Percentiles rank a stretch among this genome's conserved stretches.
Evolutionary conservation across 2,329 filamentous ascomycete genomes (phyloP).

Genomic region (Fusarium hainanense): DNA sequence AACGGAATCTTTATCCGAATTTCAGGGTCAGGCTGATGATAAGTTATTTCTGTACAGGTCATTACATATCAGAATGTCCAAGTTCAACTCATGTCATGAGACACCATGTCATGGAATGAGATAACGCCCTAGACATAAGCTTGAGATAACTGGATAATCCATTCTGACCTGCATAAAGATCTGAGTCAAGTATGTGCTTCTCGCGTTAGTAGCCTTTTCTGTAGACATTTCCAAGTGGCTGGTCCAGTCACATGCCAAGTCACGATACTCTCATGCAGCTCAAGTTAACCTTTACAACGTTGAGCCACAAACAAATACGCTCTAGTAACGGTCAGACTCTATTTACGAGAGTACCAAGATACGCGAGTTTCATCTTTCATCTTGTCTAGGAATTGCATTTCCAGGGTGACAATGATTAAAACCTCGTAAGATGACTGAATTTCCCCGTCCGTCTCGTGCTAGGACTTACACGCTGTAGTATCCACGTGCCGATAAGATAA

Average conservation of each 20-base stretch:
- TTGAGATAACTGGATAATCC: not conserved
- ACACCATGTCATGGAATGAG: not conserved
- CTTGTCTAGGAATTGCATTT: not conserved
- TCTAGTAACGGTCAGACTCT: not conserved
- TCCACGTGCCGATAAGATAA: constrained; percentile 51
- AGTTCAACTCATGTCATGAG: not conserved
- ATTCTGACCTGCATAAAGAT: not conserved
- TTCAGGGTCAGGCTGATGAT: not conserved
- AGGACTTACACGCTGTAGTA: constrained; percentile 2
- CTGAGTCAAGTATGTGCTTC: constrained; percentile 6
- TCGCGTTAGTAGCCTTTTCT: not conserved
- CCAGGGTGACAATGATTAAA: not conserved
- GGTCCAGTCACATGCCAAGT: constrained; percentile 41
- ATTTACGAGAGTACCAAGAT: not conserved
- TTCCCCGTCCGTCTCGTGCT: not conserved
- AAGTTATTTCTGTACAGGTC: not conserved
- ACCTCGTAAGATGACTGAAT: not conserved
- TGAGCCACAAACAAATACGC: constrained; percentile 11
- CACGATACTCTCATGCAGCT: constrained; percentile 18
- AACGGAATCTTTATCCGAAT: not conserved
- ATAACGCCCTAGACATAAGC: not conserved
- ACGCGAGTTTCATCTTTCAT: not conserved
- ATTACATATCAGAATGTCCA: not conserved
- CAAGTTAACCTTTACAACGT: constrained; percentile 8
- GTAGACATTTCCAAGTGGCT: not conserved